phyloP scores from a whole-genome alignment of 2,329 filamentous ascomycete genomes.

The Furcasterigmium furcatum region DNA sequence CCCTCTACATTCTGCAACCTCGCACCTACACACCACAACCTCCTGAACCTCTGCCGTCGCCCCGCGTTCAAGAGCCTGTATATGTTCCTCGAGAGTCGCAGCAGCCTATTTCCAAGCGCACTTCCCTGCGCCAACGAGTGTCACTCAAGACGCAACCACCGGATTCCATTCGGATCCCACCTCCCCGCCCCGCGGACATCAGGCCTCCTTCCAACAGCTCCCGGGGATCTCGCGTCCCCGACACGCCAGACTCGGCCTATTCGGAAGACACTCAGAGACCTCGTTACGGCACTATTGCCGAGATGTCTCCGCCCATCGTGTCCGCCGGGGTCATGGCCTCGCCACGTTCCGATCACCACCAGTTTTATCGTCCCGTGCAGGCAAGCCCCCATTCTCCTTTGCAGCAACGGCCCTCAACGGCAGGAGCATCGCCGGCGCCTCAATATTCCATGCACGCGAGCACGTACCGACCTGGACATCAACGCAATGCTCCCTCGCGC shows the following conservation, averaged over 20 bases:
- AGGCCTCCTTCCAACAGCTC: conserved; percentile 24
- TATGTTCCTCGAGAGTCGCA: conserved; percentile 2
- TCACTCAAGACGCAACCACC: conserved; percentile 51
- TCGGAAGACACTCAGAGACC: conserved; percentile 38
- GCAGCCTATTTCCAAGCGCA: conserved; percentile 25
- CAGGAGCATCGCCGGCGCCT: conserved; percentile 28
- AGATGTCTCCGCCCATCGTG: conserved; percentile 33
- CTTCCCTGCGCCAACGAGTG: conserved; percentile 50
- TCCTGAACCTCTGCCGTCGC: conserved; percentile 44
- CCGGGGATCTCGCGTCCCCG: conserved; percentile 15
- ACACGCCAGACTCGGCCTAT: conserved; percentile 44
- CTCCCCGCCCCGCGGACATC: conserved; percentile 29
- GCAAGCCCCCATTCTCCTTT: conserved; percentile 62
- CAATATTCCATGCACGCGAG: conserved; percentile 7
- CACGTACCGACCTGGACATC: conserved; percentile 31
- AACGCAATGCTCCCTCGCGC: conserved; percentile 48
- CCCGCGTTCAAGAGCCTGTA: conserved; percentile 29
- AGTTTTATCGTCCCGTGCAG: conserved; percentile 59
- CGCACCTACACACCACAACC: conserved; percentile 54
- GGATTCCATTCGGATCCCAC: conserved; percentile 51
- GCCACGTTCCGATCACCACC: conserved; percentile 52
- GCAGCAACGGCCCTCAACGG: conserved; percentile 56
- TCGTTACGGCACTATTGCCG: conserved; percentile 17
- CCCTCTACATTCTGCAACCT: conserved; percentile 53
- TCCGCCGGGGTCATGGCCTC: conserved; percentile 40